phyloP scores from a whole-genome alignment of 768 basidiomycete species.

The Fomitopsis serialis region DNA sequence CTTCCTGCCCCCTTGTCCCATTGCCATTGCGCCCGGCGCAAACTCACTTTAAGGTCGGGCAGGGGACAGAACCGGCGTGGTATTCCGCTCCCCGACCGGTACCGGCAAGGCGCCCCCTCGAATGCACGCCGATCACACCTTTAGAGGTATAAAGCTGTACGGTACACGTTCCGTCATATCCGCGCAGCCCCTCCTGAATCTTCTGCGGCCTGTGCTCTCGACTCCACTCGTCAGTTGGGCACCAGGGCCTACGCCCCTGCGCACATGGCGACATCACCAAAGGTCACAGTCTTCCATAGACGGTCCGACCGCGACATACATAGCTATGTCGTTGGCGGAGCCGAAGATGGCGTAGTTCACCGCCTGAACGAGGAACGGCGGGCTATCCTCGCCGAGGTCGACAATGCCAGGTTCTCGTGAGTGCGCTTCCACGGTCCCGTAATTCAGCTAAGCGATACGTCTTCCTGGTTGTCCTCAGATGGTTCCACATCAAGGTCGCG shows the following conservation, averaged over 20 bases:
- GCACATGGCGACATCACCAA: background rate
- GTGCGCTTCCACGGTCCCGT: constrained; percentile 8
- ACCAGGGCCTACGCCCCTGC: constrained; percentile 1
- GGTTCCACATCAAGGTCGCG: constrained; percentile 46
- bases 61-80: no score
- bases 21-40: no score
- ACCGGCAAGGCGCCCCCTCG: no score
- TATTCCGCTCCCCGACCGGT: no score
- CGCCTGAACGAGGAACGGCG: constrained; percentile 36
- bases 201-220: background rate
- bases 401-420: constrained; percentile 52
- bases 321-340: background rate
- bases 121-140: background rate
- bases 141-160: background rate
- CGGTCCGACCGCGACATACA: background rate
- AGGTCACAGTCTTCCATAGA: background rate
- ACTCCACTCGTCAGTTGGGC: background rate
- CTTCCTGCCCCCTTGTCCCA: no score
- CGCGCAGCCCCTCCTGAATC: background rate
- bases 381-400: constrained; percentile 79
- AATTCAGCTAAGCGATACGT: background rate
- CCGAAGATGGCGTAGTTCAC: constrained; percentile 1
- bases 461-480: constrained; percentile 20
- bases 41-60: no score
- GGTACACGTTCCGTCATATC: background rate